Base-by-base conservation (phyloP, 2,329 filamentous ascomycete species). In the Alternaria arbusti region DNA sequence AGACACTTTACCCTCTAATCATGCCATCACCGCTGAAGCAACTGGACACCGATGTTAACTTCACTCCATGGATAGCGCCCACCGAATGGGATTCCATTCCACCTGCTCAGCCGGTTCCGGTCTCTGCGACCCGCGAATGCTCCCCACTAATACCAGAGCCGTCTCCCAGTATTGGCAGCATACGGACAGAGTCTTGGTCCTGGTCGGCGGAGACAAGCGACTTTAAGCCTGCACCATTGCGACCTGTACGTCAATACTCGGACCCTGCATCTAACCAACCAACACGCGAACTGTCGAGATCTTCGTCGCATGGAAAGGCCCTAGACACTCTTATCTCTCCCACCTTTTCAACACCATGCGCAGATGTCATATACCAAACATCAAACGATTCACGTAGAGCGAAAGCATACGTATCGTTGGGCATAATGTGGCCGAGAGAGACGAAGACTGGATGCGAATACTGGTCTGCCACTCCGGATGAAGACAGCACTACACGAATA, bases 101-200 rank as follows among this genome's bases (percentile, higher is more conserved):
- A 15, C 12, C 54, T 23, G 15, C n/a, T 25, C 61, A 61, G 51
- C 66, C 30, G 15, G 36, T 17, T 17, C 36, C 36, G 36, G n/a
- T 40, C 36, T 40, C 36, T 17, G 36, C 36, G 36, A 17, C n/a
- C 36, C 36, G 36, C 36, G 36, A 40, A 40, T 40, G 36, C 36
- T 40, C 36, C 36, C 36, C 72, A 43, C 62, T 78, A 7, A 61
- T 79, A 17, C 75, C 76, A 44, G 76, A 78, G n/a, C 69, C 75
- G 36, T 75, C 70, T 43, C 70, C 74, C 23, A 68, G 70, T 44
- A 2, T 59, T 8, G 26, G 54, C 20, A 69, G 72, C 20, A 65
- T 61, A 55, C 40, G 59, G 7, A 54, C 64, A 52, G 64, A 73
- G 22, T 10, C 68, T 43, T 49, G n/a, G 28, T 46, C 66, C 5